Base-by-base conservation (phyloP, 257 asterid species). In the Gardenia jasminoides region DNA sequence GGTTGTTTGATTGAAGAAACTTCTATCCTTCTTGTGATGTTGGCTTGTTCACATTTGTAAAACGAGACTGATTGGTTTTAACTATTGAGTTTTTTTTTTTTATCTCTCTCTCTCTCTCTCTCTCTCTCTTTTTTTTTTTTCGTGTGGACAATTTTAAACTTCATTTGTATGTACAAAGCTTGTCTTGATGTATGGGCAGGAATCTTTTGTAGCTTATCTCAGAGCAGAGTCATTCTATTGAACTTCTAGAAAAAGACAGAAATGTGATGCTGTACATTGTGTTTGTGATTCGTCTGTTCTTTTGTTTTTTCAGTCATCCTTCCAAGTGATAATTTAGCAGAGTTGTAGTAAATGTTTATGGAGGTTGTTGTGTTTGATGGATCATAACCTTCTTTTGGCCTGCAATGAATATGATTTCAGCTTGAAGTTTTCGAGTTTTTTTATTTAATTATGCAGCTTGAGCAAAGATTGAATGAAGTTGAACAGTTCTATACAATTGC, bases 401-500 rank as follows among this genome's bases (percentile, higher is more conserved):
- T 24, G 41, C 62, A 12, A 30, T 8, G 20, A 39, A 46, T 69
- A 5, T 76, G 24, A 44, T 30, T 44, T 31, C 43, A 24, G 52
- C 19, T 31, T 69, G 33, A 67, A 36, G 44, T 16, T 54, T 1
- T 8, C 70, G 67, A 36, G 13, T 4, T 20, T 44, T 13, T n/a
- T 26, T 76, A 62, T 67, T 48, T 88, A 75, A 26, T 22, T 74
- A 39, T 76, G 76, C 90, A 94, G 98, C 87, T 91, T 41, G 94
- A 93, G 87, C 89, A 86, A 74, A 89, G 83, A 79, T 71, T 94
- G 58, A 86, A 84, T 68, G 98, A 86, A 79, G 88, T 94, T n/a
- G 98, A 92, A 76, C 94, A 84, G 67, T 92, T 92, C 76, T 94
- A 94, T 87, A 83, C 90, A 43, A 81, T 41, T 81, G 82, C 90